Conservation (phyloP, 2,329 filamentous ascomycete genomes). For the Aspergillus pseudoterreus region DNA sequence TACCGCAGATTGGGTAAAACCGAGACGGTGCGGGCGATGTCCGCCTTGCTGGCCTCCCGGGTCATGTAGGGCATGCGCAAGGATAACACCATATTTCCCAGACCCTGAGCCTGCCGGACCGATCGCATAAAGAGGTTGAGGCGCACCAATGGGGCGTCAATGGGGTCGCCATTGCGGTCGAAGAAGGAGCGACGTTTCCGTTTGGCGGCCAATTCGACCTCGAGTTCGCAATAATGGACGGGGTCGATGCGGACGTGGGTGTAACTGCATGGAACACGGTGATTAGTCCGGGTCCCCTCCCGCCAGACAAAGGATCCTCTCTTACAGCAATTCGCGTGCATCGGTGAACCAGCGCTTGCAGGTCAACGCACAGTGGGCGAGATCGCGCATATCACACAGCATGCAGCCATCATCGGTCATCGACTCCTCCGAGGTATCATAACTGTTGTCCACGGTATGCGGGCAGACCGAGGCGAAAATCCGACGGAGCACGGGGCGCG, state of each 20-base stretch:
- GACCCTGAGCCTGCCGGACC: slow-evolving; percentile 68
- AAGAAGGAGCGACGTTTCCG: slow-evolving; percentile 71
- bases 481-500: slow-evolving; percentile 64
- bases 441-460: slow-evolving; percentile 71
- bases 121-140: slow-evolving; percentile 77
- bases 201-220: slow-evolving; percentile 73
- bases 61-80: slow-evolving; percentile 95
- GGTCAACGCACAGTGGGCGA: slow-evolving; percentile 73
- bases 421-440: slow-evolving; percentile 78
- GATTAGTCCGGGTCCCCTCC: slow-evolving; percentile 5
- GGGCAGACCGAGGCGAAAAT: slow-evolving; percentile 84
- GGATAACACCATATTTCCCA: slow-evolving; percentile 69
- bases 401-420: slow-evolving; percentile 78
- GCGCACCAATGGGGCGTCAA: slow-evolving; percentile 73
- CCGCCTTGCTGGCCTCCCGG: slow-evolving; percentile 77
- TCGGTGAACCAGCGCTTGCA: slow-evolving; percentile 66
- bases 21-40: slow-evolving; percentile 80
- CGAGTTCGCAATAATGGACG: slow-evolving; percentile 89
- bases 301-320: slow-evolving; percentile 5
- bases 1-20: slow-evolving; percentile 82
- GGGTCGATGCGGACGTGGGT: slow-evolving; percentile 87
- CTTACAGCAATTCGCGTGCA: slow-evolving; percentile 62
- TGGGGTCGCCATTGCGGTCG: slow-evolving; percentile 72
- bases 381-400: slow-evolving; percentile 87
- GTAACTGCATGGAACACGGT: slow-evolving; percentile 54